A percentile compares a stretch with the other conserved stretches of the same genome.
These are phyloP conservation scores for Candida qinlingensis DNA, from an alignment of 805 yeast species.

Conservation along the genomic window DNA sequence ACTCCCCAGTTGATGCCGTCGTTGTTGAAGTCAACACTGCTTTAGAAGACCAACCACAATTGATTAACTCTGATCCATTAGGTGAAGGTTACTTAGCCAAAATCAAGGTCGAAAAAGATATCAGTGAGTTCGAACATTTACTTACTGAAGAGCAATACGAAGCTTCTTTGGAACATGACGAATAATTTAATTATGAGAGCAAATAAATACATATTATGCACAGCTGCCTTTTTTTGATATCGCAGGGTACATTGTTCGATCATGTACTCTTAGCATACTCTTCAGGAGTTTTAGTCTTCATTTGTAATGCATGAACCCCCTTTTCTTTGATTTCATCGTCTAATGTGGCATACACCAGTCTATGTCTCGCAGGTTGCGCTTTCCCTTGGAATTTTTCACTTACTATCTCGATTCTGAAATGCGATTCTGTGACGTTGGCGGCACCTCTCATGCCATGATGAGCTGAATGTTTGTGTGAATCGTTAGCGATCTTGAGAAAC, in stretches of 20 bases:
- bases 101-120: conserved; percentile 48
- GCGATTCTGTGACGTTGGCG: conserved; percentile 69
- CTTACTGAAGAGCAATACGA: conserved; percentile 48
- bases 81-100: conserved; percentile 93
- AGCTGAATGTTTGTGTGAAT: conserved; percentile 82
- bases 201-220: background rate
- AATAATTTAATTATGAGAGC: background rate
- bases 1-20: conserved; percentile 79
- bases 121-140: conserved; percentile 46
- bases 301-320: conserved; percentile 85
- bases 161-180: conserved; percentile 20
- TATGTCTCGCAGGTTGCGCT: conserved; percentile 68
- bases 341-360: conserved; percentile 63
- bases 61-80: conserved; percentile 84
- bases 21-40: conserved; percentile 64
- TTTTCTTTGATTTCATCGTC: conserved; percentile 64
- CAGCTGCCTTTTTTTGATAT: background rate
- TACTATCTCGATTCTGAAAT: conserved; percentile 70
- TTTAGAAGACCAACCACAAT: conserved; percentile 65
- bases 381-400: conserved; percentile 64
- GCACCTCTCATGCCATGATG: conserved; percentile 81
- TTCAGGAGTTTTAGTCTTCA: conserved; percentile 70
- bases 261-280: conserved; percentile 32
- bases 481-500: conserved; percentile 57
- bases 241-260: background rate